Base-by-base conservation (phyloP, 441 rosid species). In the Dalechampia spathulata region DNA sequence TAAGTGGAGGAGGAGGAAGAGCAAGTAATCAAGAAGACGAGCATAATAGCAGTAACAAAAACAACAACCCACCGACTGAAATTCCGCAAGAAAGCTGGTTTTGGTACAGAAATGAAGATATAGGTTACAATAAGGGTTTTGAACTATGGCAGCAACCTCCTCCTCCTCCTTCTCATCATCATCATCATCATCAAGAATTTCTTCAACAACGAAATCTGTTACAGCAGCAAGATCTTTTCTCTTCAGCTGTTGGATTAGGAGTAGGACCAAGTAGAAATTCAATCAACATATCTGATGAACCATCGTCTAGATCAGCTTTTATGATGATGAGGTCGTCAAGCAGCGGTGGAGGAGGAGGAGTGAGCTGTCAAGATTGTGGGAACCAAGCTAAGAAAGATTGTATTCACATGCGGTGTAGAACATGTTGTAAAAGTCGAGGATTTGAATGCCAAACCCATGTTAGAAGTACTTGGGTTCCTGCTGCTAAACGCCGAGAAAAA, bases 341-440 rank as follows among this genome's bases (percentile, higher is more conserved):
- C n/a, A 46, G 70, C 3, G 69, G 77, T 19, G 67, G 58, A 0
- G 67, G 68, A 1, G 74, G 76, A 34, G 27, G 77, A 19, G 63
- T 70, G 15, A 88, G 87, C 58, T 91, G 98, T 61, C 96, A 83
- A 64, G 98, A 91, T 41, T 83, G 90, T 36, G 90, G 90, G 16
- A 86, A 83, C 49, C 94, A 83, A 63, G 94, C 94, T 1, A 91
- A 87, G 77, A 91, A 82, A 67, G 96, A 86, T 38, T 91, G 98
- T 26, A 7, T 51, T 10, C 93, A 91, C 73, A 72, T 82, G 79
- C 69, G 98, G 61, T 91, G 98, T 67, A 65, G 98, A 58, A 86
- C 96, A 58, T 91, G 98, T 43, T 91, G 98, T 52, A 91, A 91
- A 57, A 86, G 93, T 75, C 85, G 96, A 26, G 98, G 93, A 47